phyloP scores from a whole-genome alignment of 1,139 yeast species.

The Saccharomyces hybrid region DNA sequence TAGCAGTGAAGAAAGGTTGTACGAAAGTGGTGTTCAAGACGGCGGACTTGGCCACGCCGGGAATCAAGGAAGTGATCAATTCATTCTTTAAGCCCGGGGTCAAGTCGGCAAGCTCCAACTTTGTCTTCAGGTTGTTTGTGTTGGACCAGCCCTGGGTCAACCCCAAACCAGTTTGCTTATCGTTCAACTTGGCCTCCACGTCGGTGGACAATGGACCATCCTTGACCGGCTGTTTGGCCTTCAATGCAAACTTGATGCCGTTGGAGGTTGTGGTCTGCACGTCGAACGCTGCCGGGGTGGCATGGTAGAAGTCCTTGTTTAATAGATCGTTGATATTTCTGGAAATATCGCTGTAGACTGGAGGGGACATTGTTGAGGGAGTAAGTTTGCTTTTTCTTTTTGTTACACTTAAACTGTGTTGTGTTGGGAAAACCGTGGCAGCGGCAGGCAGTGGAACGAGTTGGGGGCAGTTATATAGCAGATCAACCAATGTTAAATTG shows the following conservation, averaged over 20 bases:
- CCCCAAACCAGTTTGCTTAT: conserved; percentile 87
- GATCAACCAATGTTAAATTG: not conserved
- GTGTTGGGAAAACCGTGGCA: not conserved
- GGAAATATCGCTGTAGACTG: conserved; percentile 74
- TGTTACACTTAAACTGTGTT: not conserved
- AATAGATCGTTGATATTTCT: conserved; percentile 85
- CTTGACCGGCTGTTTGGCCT: conserved; percentile 78
- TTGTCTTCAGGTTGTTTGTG: conserved; percentile 85
- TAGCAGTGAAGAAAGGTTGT: conserved; percentile 89
- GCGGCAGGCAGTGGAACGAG: not conserved
- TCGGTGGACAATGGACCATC: conserved; percentile 81
- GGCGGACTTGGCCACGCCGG: conserved; percentile 83
- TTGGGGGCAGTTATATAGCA: not conserved
- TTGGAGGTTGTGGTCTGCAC: conserved; percentile 93
- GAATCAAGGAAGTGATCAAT: conserved; percentile 80
- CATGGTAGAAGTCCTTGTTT: conserved; percentile 89
- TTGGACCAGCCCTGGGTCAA: conserved; percentile 98
- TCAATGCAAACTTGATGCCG: conserved; percentile 90
- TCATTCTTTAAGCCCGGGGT: conserved; percentile 96
- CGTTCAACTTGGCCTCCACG: conserved; percentile 87
- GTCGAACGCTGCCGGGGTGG: conserved; percentile 80
- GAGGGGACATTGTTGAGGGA: conserved; percentile 10
- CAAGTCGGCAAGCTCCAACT: conserved; percentile 85
- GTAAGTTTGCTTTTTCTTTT: conserved; percentile 3
- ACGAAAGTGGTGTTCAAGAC: conserved; percentile 86